Evolutionary conservation across 805 yeast species (phyloP), one percentile per base, ranked within the genome.

Genomic region (Candida maesae): DNA sequence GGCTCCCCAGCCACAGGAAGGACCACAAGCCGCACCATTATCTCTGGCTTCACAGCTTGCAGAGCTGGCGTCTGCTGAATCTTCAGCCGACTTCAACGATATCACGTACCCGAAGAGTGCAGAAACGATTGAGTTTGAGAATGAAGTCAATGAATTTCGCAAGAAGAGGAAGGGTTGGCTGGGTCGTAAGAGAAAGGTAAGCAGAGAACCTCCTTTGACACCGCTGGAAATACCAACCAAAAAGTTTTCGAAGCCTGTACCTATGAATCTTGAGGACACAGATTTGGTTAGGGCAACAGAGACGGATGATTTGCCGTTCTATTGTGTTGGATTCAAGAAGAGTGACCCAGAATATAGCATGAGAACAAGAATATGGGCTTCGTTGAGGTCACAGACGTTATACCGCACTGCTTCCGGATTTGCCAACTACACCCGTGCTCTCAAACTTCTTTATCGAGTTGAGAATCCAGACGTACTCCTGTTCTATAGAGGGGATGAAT

Each of bases 331-430:
- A 0, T 86, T 82, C 61, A 81, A 79, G 47, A 68, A 76, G 18
- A 73, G 88, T 2, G 70, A 77, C 3, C 80, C 84, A 0, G 80
- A 79, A 41, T 77, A 73, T 50, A 72, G 78, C 3, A 57, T 83
- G 47, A 66, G 95, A 58, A 87, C 95, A 0, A 70, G 95, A 55
- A 72, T 87, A 2, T 88, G 96, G 96, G 85, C 95, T 0, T 85
- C 95, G 0, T 63, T 84, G 39, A 70, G 95, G 53, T 76, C 86
- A 2, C 96, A 88, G 56, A 88, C 96, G 0, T 66, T 88, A 39
- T 89, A 81, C 55, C 67, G 96, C 29, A 88, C 96, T 0, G 70
- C 86, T 3, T 77, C 90, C 0, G 96, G 96, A 0, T 87, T 89
- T 55, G 76, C 76, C 76, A 87, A 87, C 57, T 88, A 88, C 56